Base-by-base conservation (phyloP, 139 green algal species). In the Zygnema cylindricum region DNA sequence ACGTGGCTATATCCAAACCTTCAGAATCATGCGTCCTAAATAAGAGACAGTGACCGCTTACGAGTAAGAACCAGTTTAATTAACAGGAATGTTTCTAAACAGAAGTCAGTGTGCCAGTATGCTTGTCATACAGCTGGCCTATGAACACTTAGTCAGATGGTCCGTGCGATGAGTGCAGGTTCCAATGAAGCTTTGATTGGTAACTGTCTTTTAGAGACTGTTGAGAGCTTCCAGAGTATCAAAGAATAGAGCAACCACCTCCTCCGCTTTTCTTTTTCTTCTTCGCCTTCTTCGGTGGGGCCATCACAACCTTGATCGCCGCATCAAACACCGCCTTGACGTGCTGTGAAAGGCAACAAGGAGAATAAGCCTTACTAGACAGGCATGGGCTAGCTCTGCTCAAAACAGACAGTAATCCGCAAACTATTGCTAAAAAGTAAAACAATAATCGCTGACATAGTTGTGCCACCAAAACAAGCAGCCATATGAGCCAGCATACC, bases 241-340 rank as follows among this genome's bases (percentile, higher is more conserved):
- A 86, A 79, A 86, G 39, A 79, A 86, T 79, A 76, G 81, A 76
- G 38, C 81, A 36, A 35, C 40, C 81, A 2, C 42, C 38, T 38
- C 38, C 43, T 77, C 73, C 84, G 30, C 30, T 33, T 2, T 78
- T 79, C 86, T 89, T 92, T 22, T 91, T 92, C 77, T 55, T 78
- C 69, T 89, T 89, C 81, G n/a, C 77, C 79, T 77, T 55, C 78
- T 89, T 88, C 36, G 83, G 81, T 39, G 87, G 87, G 32, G 76
- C 43, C 69, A 92, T 75, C 54, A 92, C 87, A 40, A 90, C 90
- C 42, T 90, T 86, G 32, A 93, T 93, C 11, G 89, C 88, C 1
- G 84, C 41, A 1, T 93, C 91, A 87, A 93, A 93, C 30, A 93
- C 91, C 38, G 21, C 22, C 38, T 89, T 89, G 71, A 93, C 57